phyloP scores from a whole-genome alignment of 2,329 filamentous ascomycete genomes.

The Taxawa tesnikishii region DNA sequence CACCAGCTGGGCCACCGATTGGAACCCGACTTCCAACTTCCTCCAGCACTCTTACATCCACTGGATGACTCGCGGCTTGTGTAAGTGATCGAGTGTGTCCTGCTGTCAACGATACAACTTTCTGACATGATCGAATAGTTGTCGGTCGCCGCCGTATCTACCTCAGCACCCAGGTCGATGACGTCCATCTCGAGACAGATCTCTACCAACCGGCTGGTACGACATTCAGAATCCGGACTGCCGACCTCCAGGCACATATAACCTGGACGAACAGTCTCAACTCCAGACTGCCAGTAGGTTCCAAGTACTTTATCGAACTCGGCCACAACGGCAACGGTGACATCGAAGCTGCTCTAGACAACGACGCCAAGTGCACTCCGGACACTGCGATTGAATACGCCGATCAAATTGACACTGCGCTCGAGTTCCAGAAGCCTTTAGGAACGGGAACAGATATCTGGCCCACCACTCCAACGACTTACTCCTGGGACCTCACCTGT shows the following conservation, averaged over 20 bases:
- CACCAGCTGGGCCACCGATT: constrained; percentile 39
- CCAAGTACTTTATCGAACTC: constrained; percentile 40
- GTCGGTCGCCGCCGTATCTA: constrained; percentile 44
- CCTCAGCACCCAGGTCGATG: constrained; percentile 47
- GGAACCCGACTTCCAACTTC: constrained; percentile 43
- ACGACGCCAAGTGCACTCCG: constrained; percentile 17
- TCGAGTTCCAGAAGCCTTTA: constrained; percentile 33
- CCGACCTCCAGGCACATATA: constrained; percentile 35
- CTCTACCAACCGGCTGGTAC: constrained; percentile 31
- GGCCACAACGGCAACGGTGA: constrained; percentile 46
- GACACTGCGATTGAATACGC: constrained; percentile 24
- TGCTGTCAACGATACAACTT: constrained; percentile 13
- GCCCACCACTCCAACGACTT: constrained; percentile 28
- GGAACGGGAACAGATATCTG: constrained; percentile 25
- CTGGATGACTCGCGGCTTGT: constrained; percentile 48
- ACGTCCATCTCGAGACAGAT: constrained; percentile 43
- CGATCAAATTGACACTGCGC: constrained; percentile 26
- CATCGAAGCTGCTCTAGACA: constrained; percentile 25
- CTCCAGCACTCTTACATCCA: constrained; percentile 51
- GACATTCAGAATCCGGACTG: constrained; percentile 36
- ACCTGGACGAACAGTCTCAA: constrained; percentile 31
- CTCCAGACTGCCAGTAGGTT: constrained; percentile 38
- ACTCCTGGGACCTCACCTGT: constrained; percentile 39
- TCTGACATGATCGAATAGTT: constrained; percentile 15
- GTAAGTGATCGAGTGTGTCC: too few relatives aligned